These are phyloP conservation scores for Globisporangium polare DNA, from an alignment of 352 stramenopile species.

Conservation along the genomic window DNA sequence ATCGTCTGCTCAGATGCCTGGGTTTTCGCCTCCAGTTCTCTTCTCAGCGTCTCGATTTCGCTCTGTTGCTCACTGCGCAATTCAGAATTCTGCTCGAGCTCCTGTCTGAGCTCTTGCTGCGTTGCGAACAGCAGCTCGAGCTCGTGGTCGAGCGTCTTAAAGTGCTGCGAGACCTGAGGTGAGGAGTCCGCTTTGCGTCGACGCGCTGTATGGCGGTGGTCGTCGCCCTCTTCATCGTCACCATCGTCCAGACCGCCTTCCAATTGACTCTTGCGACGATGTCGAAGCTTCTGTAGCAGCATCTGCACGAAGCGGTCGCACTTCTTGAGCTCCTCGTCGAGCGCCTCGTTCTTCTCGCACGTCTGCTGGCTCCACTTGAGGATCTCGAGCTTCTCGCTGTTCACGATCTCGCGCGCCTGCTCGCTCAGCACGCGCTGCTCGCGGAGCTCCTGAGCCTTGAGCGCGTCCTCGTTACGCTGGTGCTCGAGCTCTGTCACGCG, in stretches of 20 bases:
- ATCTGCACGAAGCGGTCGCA: conserved; percentile 21
- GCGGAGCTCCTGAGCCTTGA: conserved; percentile 33
- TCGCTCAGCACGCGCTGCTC: conserved; percentile 44
- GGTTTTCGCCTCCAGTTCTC: conserved; percentile 30
- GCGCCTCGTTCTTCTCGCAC: conserved; percentile 44
- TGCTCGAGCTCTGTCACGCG: conserved; percentile 38
- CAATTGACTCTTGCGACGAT: not conserved
- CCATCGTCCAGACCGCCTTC: not conserved
- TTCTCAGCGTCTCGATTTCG: conserved; percentile 19
- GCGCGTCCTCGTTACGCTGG: conserved; percentile 28
- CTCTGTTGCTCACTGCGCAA: conserved; percentile 23
- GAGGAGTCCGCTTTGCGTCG: not conserved
- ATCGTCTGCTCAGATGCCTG: conserved; percentile 32
- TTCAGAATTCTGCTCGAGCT: conserved; percentile 16
- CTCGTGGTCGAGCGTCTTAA: conserved; percentile 20
- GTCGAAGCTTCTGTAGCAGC: conserved; percentile 25
- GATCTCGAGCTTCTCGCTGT: conserved; percentile 54
- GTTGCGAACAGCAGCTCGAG: conserved; percentile 19
- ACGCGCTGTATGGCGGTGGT: not conserved
- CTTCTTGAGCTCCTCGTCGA: conserved; percentile 32
- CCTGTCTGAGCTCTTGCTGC: conserved; percentile 20
- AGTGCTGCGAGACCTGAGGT: not conserved
- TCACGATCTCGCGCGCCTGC: conserved; percentile 58
- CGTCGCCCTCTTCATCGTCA: not conserved
- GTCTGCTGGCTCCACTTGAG: conserved; percentile 59